These are phyloP conservation scores for Apostasia shenzhenica DNA, from an alignment of 106 monocot genomes.

Conservation along the genomic window DNA sequence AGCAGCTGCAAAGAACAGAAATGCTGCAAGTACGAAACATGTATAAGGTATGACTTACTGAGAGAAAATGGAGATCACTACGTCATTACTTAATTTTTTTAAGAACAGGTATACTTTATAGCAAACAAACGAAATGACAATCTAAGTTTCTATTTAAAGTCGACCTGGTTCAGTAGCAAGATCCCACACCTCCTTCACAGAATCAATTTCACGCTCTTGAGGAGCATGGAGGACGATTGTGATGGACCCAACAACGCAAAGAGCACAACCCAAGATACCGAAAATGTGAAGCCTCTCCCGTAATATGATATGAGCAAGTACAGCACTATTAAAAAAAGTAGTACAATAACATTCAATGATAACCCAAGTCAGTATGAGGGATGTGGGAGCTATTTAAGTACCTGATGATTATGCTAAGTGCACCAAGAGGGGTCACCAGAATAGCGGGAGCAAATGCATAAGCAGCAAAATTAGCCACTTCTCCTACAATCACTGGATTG, in stretches of 20 bases:
- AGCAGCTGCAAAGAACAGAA: slow-evolving; percentile 29
- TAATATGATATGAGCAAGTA: slow-evolving; percentile 58
- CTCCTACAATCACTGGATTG: slow-evolving; percentile 47
- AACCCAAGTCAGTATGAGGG: neutral
- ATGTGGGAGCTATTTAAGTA: neutral
- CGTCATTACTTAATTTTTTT: neutral
- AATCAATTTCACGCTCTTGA: slow-evolving; percentile 64
- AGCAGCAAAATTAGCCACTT: slow-evolving; percentile 58
- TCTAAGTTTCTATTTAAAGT: neutral
- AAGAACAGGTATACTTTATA: neutral
- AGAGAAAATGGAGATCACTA: neutral
- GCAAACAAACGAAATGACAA: neutral
- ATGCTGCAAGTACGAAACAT: slow-evolving; percentile 23
- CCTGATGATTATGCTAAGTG: slow-evolving; percentile 63
- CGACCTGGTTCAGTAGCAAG: slow-evolving; percentile 79
- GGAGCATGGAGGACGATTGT: slow-evolving; percentile 84
- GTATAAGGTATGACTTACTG: neutral
- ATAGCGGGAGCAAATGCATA: slow-evolving; percentile 71
- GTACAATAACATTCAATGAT: neutral
- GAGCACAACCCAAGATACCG: slow-evolving; percentile 65
- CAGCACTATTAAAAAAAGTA: slow-evolving; percentile 48
- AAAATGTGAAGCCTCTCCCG: slow-evolving; percentile 60
- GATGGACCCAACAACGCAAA: slow-evolving; percentile 80
- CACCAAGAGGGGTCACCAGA: slow-evolving; percentile 57
- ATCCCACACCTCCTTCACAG: slow-evolving; percentile 71